phyloP scores from a whole-genome alignment of 2,329 filamentous ascomycete genomes.

The Botrytis hyacinthi region DNA sequence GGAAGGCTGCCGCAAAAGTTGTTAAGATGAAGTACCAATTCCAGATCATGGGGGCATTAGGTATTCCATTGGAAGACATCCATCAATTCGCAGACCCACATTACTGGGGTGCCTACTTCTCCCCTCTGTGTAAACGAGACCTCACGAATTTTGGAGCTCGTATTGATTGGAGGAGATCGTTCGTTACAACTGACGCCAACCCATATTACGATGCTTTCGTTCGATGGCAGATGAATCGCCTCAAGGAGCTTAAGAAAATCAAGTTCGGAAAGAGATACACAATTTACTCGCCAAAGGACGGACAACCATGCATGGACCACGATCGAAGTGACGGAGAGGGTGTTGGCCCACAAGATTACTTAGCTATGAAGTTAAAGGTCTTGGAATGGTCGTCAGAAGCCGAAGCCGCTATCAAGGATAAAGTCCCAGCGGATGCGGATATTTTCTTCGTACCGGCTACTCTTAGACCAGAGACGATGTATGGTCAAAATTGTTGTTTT shows the following conservation, averaged over 20 bases:
- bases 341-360: slow-evolving; percentile 86
- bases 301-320: slow-evolving; percentile 85
- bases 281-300: slow-evolving; percentile 87
- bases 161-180: slow-evolving; percentile 89
- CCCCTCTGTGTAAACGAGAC: slow-evolving; percentile 74
- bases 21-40: slow-evolving; percentile 95
- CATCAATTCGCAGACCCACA: slow-evolving; percentile 89
- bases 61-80: slow-evolving; percentile 84
- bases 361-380: slow-evolving; percentile 85
- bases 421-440: slow-evolving; percentile 73
- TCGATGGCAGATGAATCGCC: slow-evolving; percentile 92
- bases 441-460: slow-evolving; percentile 92
- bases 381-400: slow-evolving; percentile 83
- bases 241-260: slow-evolving; percentile 88
- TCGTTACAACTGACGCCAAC: slow-evolving; percentile 95
- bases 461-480: slow-evolving; percentile 96
- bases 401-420: slow-evolving; percentile 67
- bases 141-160: slow-evolving; percentile 79
- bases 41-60: slow-evolving; percentile 89
- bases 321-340: slow-evolving; percentile 80
- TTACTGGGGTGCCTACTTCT: slow-evolving; percentile 92
- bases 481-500: slow-evolving; percentile 94
- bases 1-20: slow-evolving; percentile 85
- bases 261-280: slow-evolving; percentile 92
- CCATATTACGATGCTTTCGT: slow-evolving; percentile 96